These are phyloP conservation scores for Byssoonygena ceratinophila DNA, from an alignment of 2,329 filamentous ascomycete genomes.

Conservation along the genomic window DNA sequence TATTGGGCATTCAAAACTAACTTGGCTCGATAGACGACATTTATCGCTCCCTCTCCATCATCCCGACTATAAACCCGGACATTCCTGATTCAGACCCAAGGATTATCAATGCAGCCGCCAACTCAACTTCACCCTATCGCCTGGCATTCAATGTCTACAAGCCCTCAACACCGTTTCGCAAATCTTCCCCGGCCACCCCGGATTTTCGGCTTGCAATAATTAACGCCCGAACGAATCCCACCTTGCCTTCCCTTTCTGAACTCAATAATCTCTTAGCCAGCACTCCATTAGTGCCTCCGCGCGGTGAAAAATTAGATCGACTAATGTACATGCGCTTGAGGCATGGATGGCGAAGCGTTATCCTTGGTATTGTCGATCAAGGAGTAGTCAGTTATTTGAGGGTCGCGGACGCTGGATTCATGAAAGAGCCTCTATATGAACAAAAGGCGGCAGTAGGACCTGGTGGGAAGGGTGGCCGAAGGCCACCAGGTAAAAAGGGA, in stretches of 20 bases:
- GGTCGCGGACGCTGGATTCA: slow-evolving; percentile 70
- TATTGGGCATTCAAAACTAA: slow-evolving; percentile 14
- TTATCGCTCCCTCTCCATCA: slow-evolving; percentile 63
- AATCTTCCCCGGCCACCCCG: slow-evolving; percentile 63
- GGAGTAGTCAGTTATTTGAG: slow-evolving; percentile 82
- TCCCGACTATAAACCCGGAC: slow-evolving; percentile 58
- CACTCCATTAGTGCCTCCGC: slow-evolving; percentile 57
- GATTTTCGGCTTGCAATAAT: slow-evolving; percentile 80
- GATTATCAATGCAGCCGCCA: slow-evolving; percentile 17
- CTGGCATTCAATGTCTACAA: slow-evolving; percentile 79
- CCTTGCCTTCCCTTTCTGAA: slow-evolving; percentile 62
- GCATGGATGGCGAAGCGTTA: slow-evolving; percentile 70
- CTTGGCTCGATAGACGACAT: slow-evolving; percentile 56
- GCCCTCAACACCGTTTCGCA: slow-evolving; percentile 58
- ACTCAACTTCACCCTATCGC: slow-evolving; percentile 44
- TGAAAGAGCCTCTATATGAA: slow-evolving; percentile 60
- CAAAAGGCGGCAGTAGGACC: slow-evolving; percentile 23
- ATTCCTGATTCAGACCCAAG: slow-evolving; percentile 23
- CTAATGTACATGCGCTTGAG: slow-evolving; percentile 67
- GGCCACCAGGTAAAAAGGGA: slow-evolving; percentile 20
- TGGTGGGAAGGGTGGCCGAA: slow-evolving; percentile 22
- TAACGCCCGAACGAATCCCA: slow-evolving; percentile 56
- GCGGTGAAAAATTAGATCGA: slow-evolving; percentile 38
- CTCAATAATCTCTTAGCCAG: slow-evolving; percentile 60
- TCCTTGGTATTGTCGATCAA: slow-evolving; percentile 80